phyloP scores from a whole-genome alignment of 2,329 filamentous ascomycete genomes.

The Didymosphaeria variabile region DNA sequence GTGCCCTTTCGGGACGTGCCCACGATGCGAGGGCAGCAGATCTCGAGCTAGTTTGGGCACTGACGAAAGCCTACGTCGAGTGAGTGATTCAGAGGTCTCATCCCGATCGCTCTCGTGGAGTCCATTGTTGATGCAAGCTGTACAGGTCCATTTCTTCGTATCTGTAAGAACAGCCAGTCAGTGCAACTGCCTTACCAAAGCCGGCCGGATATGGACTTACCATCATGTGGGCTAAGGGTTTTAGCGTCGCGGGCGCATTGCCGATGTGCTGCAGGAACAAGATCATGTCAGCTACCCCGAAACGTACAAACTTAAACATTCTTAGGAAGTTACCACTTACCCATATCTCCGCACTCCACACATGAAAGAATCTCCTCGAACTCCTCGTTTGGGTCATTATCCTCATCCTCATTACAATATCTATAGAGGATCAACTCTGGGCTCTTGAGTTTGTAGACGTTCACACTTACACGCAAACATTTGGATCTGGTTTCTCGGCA shows the following conservation, averaged over 20 bases:
- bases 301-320: slow-evolving; percentile 38
- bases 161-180: slow-evolving; percentile 53
- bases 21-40: slow-evolving; percentile 73
- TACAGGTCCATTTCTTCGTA: slow-evolving; percentile 69
- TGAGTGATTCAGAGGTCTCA: slow-evolving; percentile 51
- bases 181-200: slow-evolving; percentile 19
- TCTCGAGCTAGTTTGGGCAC: slow-evolving; percentile 75
- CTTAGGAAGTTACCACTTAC: slow-evolving; percentile 63
- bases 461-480: slow-evolving; percentile 70
- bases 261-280: slow-evolving; percentile 76
- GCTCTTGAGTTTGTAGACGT: slow-evolving; percentile 12
- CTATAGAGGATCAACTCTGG: slow-evolving; percentile 54
- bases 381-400: slow-evolving; percentile 81
- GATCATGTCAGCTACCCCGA: slow-evolving; percentile 58
- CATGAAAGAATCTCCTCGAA: slow-evolving; percentile 83
- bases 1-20: slow-evolving; percentile 68
- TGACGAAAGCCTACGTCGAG: slow-evolving; percentile 63
- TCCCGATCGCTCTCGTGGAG: slow-evolving; percentile 46
- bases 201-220: slow-evolving; percentile 58
- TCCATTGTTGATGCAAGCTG: slow-evolving; percentile 62
- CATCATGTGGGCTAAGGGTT: slow-evolving; percentile 68
- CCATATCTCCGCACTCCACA: slow-evolving; percentile 79
- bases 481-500: slow-evolving; percentile 61
- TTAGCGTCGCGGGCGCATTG: slow-evolving; percentile 83
- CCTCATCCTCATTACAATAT: slow-evolving; percentile 84